A percentile compares a stretch with the other conserved stretches of the same genome.
phyloP scores from a whole-genome alignment of 371 early-diverging fungal species.

The Neoconidiobolus thromboides region DNA sequence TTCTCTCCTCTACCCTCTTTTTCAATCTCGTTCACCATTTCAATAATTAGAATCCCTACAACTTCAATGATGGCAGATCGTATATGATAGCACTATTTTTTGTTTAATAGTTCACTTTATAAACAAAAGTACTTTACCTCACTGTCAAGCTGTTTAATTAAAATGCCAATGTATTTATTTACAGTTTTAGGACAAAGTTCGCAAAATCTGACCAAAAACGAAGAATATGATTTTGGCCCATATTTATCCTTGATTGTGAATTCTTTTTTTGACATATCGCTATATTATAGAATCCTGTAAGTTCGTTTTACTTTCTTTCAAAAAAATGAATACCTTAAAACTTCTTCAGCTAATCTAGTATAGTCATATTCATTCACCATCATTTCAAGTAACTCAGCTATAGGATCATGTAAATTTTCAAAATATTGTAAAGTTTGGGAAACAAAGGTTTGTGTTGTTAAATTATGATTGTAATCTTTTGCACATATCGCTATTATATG shows the following conservation, averaged over 20 bases:
- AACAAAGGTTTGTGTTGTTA: slow-evolving; percentile 57
- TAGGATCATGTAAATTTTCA: slow-evolving; percentile 78
- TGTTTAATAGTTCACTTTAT: not conserved
- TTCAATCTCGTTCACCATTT: slow-evolving; percentile 32
- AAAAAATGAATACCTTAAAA: slow-evolving; percentile 46
- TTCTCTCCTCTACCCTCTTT: slow-evolving; percentile 17
- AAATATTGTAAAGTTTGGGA: slow-evolving; percentile 77
- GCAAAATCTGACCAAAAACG: slow-evolving; percentile 64
- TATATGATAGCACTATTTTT: slow-evolving; percentile 51
- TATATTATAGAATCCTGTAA: slow-evolving; percentile 1
- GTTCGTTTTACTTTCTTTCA: not conserved
- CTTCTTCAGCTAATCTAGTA: slow-evolving; percentile 53
- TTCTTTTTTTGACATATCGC: slow-evolving; percentile 19
- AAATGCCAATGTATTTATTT: slow-evolving; percentile 61
- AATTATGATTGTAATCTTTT: slow-evolving; percentile 49
- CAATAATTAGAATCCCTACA: slow-evolving; percentile 56
- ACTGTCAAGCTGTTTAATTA: slow-evolving; percentile 69
- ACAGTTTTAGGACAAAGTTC: slow-evolving; percentile 60
- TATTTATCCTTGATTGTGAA: slow-evolving; percentile 43
- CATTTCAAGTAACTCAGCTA: slow-evolving; percentile 66
- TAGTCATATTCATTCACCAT: slow-evolving; percentile 41
- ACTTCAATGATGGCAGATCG: slow-evolving; percentile 73
- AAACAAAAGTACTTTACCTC: slow-evolving; percentile 28
- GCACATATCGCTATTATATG: slow-evolving; percentile 25
- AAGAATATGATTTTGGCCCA: slow-evolving; percentile 59